Percentiles rank a stretch among this genome's conserved stretches.
These are phyloP conservation scores for Cyphellophora attinorum DNA, from an alignment of 2,329 filamentous ascomycete genomes.

Conservation along the genomic window DNA sequence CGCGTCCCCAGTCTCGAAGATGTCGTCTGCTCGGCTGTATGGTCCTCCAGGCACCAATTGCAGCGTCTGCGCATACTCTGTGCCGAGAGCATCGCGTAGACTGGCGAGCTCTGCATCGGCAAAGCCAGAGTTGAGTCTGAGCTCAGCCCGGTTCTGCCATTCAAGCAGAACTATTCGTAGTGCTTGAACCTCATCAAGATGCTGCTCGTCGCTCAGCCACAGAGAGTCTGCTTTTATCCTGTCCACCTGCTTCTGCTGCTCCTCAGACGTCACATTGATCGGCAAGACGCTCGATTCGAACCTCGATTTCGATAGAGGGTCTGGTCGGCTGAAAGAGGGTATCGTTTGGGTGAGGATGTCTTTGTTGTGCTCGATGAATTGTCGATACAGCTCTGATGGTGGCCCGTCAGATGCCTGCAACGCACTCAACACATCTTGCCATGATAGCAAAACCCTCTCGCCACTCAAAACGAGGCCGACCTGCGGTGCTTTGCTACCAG, in stretches of 20 bases:
- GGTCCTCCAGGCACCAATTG: conserved; percentile 25
- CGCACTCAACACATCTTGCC: conserved; percentile 14
- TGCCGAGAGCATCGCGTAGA: conserved; percentile 62
- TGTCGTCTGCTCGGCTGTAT: conserved; percentile 18
- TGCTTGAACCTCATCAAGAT: conserved; percentile 72
- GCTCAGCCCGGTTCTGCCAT: conserved; percentile 69
- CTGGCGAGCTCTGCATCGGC: conserved; percentile 71
- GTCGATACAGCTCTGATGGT: conserved; percentile 3
- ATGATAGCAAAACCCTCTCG: conserved; percentile 12
- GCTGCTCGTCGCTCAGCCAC: conserved; percentile 72
- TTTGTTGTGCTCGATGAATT: conserved; percentile 9
- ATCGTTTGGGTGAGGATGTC: conserved; percentile 8
- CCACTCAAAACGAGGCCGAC: conserved; percentile 8
- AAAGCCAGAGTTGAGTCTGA: conserved; percentile 60
- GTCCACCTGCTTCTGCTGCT: conserved; percentile 61
- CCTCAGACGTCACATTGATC: conserved; percentile 65
- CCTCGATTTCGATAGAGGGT: conserved; percentile 46
- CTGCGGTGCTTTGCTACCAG: conserved; percentile 4
- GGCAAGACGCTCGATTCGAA: conserved; percentile 81
- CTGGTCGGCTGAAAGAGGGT: conserved; percentile 8
- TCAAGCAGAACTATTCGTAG: conserved; percentile 73
- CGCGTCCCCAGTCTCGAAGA: conserved; percentile 53
- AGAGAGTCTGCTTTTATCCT: conserved; percentile 74
- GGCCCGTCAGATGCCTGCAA: conserved; percentile 10
- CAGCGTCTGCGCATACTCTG: conserved; percentile 51